Evolutionary conservation across 495 filamentous ascomycete genomes (phyloP).

Genomic region (Hypoxylon fragiforme): DNA sequence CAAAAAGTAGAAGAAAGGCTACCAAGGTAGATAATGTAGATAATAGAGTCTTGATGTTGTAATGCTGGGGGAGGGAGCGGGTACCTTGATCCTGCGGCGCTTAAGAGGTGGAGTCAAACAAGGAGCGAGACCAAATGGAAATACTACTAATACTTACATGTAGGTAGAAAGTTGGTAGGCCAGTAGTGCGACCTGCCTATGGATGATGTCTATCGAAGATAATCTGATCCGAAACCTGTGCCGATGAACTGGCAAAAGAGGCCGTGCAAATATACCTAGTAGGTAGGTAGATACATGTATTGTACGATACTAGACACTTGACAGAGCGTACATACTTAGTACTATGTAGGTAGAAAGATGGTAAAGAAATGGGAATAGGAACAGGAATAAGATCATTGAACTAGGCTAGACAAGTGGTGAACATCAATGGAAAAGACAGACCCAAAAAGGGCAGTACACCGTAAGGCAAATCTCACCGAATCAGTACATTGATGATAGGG

Average conservation of each 20-base stretch:
- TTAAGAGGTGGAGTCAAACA: slow-evolving; percentile 29
- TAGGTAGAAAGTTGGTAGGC: too few relatives aligned
- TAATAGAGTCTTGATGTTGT: slow-evolving; percentile 19
- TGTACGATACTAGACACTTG: not conserved
- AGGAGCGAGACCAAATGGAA: slow-evolving; percentile 30
- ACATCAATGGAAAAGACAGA: slow-evolving; percentile 10
- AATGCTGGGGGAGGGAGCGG: slow-evolving; percentile 16
- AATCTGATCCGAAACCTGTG: slow-evolving; percentile 34
- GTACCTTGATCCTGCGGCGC: slow-evolving; percentile 31
- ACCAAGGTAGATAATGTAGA: too few relatives aligned
- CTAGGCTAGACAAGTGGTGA: too few relatives aligned
- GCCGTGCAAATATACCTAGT: slow-evolving; percentile 40
- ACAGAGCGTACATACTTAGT: slow-evolving; percentile 8
- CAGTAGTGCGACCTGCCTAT: slow-evolving; percentile 15
- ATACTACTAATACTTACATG: too few relatives aligned
- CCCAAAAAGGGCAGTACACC: slow-evolving; percentile 29
- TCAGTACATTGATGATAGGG: slow-evolving; percentile 31
- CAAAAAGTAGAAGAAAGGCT: slow-evolving; percentile 13
- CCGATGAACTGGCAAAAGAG: slow-evolving; percentile 31
- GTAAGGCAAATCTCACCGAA: slow-evolving; percentile 25
- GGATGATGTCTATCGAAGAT: slow-evolving; percentile 9
- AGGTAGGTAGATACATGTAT: too few relatives aligned
- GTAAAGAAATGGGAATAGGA: slow-evolving; percentile 8
- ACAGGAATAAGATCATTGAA: too few relatives aligned
- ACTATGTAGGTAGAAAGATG: slow-evolving; percentile 9